phyloP scores from a whole-genome alignment of 305 asterid genomes.

The Solanum hybrid region DNA sequence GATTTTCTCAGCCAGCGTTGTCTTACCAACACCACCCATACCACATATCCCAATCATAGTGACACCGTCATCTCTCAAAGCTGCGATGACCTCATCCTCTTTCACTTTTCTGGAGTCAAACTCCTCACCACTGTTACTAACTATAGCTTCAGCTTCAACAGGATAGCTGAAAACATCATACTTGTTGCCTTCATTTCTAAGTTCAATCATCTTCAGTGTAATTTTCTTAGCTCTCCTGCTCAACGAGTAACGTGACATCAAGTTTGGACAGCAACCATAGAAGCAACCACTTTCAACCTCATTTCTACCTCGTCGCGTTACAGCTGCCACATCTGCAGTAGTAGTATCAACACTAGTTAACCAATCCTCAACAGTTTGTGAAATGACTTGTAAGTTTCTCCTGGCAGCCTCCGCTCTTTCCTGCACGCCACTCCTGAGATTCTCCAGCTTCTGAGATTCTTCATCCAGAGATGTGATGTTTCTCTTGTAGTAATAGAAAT shows the following conservation, averaged over 20 bases:
- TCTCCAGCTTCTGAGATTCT: background rate
- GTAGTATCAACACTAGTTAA: background rate
- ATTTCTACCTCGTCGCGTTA: background rate
- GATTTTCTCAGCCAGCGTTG: background rate
- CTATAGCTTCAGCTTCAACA: background rate
- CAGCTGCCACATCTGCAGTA: background rate
- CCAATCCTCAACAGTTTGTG: background rate
- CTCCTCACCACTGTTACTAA: background rate
- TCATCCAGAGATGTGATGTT: background rate
- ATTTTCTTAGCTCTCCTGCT: background rate
- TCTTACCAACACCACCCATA: background rate
- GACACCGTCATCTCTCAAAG: background rate
- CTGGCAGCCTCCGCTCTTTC: background rate
- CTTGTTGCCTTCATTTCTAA: background rate
- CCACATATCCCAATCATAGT: background rate
- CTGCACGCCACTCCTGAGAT: background rate
- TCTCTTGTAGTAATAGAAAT: background rate
- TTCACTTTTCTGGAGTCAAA: conserved; percentile 17
- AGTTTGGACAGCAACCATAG: background rate
- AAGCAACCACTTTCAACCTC: background rate
- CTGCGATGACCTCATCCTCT: conserved; percentile 11
- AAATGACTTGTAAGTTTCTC: background rate
- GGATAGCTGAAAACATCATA: background rate
- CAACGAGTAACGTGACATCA: background rate
- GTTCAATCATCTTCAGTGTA: background rate